Conservation (phyloP, 2,329 filamentous ascomycete genomes). For the Fusarium veterinarium region DNA sequence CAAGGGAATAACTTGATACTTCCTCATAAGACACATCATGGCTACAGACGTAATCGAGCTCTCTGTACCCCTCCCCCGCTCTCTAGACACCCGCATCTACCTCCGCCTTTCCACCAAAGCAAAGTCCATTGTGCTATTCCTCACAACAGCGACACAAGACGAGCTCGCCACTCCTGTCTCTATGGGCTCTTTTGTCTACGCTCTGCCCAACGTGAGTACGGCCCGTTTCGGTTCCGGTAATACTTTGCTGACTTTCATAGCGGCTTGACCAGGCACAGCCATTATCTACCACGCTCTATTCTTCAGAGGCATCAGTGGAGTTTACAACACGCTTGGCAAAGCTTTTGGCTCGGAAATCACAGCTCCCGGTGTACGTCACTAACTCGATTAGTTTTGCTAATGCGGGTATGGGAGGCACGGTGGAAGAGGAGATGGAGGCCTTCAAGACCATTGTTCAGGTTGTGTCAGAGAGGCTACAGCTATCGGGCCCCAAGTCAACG, state of each 20-base stretch:
- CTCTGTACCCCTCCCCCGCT: constrained; percentile 69
- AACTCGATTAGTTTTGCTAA: constrained; percentile 84
- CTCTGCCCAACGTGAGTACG: constrained; percentile 82
- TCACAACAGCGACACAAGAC: constrained; percentile 68
- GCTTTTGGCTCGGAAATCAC: constrained; percentile 78
- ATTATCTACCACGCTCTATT: constrained; percentile 83
- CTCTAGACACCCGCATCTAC: constrained; percentile 71
- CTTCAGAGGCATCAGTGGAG: constrained; percentile 80
- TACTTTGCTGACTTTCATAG: constrained; percentile 48
- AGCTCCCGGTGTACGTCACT: constrained; percentile 86
- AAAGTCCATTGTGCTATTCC: constrained; percentile 69
- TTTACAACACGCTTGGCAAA: constrained; percentile 89
- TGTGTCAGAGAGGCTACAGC: constrained; percentile 55
- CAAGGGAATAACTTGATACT: no score
- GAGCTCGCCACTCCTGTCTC: constrained; percentile 62
- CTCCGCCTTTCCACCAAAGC: constrained; percentile 68
- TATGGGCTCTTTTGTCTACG: constrained; percentile 93
- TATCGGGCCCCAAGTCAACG: constrained; percentile 21
- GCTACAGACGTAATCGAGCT: constrained; percentile 54
- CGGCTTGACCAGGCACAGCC: constrained; percentile 68
- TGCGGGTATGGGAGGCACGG: constrained; percentile 79
- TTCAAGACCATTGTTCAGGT: constrained; percentile 80
- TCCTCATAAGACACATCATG: constrained; percentile 34
- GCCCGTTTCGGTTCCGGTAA: constrained; percentile 6
- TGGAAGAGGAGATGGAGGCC: constrained; percentile 95